phyloP scores from a whole-genome alignment of 176 grass and related monocot genomes.

The Ensete glaucum region DNA sequence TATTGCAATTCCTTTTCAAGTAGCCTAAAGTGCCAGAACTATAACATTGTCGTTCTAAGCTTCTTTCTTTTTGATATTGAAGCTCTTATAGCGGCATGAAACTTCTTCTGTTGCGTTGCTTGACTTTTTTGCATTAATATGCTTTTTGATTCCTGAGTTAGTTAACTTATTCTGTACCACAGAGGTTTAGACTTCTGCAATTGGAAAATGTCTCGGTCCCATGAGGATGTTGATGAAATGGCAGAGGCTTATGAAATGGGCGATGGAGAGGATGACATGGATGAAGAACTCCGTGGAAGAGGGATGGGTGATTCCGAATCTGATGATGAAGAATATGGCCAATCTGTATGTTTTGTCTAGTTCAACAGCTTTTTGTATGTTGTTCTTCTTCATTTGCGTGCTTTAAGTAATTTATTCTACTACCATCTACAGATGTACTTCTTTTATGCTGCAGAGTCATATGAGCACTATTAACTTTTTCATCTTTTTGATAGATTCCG shows the following conservation, averaged over 20 bases:
- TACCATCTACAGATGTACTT: neutral
- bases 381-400: neutral
- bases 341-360: conserved; percentile 34
- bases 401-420: neutral
- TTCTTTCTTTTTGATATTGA: neutral
- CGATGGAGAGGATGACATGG: conserved; percentile 35
- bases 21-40: neutral
- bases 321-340: conserved; percentile 59
- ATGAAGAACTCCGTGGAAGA: conserved; percentile 35
- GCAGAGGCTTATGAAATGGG: conserved; percentile 39
- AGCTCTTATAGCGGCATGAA: neutral
- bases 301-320: conserved; percentile 41
- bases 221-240: conserved; percentile 37
- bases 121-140: neutral
- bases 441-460: neutral
- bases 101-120: neutral
- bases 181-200: neutral
- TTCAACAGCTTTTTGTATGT: neutral
- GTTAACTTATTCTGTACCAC: neutral
- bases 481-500: neutral
- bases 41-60: neutral
- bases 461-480: neutral
- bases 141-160: neutral
- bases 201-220: neutral
- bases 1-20: neutral